Evolutionary conservation across 768 basidiomycete species (phyloP).

Genomic region (Auricularia sp.): DNA sequence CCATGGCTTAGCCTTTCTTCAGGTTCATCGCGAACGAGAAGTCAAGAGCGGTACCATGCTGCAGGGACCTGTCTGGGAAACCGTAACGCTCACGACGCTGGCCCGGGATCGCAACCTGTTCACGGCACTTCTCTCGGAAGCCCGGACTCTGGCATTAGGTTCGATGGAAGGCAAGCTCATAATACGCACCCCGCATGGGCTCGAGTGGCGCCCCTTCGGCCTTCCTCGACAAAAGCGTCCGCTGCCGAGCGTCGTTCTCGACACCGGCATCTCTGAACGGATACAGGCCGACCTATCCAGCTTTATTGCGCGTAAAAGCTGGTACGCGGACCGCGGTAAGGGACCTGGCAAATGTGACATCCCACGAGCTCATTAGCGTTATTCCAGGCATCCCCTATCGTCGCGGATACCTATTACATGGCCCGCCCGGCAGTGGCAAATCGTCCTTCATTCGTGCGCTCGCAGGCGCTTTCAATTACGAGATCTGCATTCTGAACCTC

Average conservation of each 20-base stretch:
- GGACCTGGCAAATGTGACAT: neutral
- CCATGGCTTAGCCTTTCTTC: neutral
- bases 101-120: conserved; percentile 80
- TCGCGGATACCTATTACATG: conserved; percentile 87
- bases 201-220: conserved; percentile 93
- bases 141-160: conserved; percentile 76
- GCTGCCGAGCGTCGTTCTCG: conserved; percentile 80
- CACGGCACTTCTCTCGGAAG: conserved; percentile 70
- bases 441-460: conserved; percentile 98
- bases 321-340: conserved; percentile 95
- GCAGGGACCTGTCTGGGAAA: conserved; percentile 94
- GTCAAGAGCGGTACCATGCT: conserved; percentile 69
- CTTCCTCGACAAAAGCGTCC: conserved; percentile 81
- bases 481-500: conserved; percentile 91
- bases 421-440: conserved; percentile 96
- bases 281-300: conserved; percentile 73
- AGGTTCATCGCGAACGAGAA: conserved; percentile 93
- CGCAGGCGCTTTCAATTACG: conserved; percentile 84
- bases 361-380: neutral
- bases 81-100: conserved; percentile 85
- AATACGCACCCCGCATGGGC: conserved; percentile 93
- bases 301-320: conserved; percentile 74
- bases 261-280: conserved; percentile 68
- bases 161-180: conserved; percentile 90
- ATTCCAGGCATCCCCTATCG: conserved; percentile 86